Evolutionary conservation across 176 grass and related monocot species (phyloP).

Genomic region (Areca catechu): DNA sequence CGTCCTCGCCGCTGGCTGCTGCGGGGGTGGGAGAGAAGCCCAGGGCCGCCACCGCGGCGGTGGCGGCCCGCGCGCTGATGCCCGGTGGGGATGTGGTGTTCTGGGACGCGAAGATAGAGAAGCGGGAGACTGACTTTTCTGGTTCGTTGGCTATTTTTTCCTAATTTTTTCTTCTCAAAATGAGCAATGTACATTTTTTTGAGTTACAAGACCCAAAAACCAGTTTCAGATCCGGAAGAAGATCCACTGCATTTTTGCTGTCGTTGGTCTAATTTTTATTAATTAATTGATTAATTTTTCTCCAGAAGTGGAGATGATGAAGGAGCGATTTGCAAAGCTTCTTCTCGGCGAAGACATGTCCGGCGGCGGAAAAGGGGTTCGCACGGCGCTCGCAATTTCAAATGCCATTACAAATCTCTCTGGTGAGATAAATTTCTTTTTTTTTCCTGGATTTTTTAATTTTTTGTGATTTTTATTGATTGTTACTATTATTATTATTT

Average conservation of each 20-base stretch:
- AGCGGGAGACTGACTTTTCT: neutral
- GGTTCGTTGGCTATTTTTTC: constrained; percentile 1
- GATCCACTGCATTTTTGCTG: neutral
- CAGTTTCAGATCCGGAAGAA: constrained; percentile 13
- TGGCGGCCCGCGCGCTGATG: constrained; percentile 4
- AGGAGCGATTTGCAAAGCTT: constrained; percentile 96
- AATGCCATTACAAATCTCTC: constrained; percentile 99
- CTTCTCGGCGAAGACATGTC: constrained; percentile 99
- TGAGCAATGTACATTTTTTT: neutral
- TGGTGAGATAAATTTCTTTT: constrained; percentile 22
- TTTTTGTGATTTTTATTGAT: too few species aligned
- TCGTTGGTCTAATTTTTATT: neutral
- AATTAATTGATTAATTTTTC: constrained; percentile 2
- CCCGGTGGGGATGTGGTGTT: neutral
- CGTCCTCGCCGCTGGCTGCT: constrained; percentile 34
- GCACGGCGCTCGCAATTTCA: constrained; percentile 94
- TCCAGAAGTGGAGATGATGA: constrained; percentile 97
- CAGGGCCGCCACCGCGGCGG: constrained; percentile 12
- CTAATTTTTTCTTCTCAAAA: too few species aligned
- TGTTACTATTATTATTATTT: too few species aligned
- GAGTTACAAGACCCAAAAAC: neutral
- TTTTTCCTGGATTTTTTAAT: neutral
- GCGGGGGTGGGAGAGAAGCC: constrained; percentile 2
- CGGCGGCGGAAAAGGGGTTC: constrained; percentile 91
- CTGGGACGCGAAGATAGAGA: constrained; percentile 7